Conservation (phyloP, 306 rosid genomes). For the Medicago arabica region DNA sequence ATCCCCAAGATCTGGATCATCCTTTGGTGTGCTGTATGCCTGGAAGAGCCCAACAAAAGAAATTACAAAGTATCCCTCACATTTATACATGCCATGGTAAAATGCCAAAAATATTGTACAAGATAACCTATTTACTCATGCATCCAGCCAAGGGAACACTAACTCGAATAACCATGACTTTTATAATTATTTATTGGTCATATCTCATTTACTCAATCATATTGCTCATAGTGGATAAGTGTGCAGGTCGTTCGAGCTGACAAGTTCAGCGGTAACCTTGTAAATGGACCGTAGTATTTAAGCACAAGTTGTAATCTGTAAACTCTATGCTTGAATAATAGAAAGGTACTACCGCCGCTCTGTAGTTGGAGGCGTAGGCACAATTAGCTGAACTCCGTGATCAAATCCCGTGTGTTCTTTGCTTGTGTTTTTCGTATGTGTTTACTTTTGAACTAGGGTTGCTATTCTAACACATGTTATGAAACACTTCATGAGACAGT, state of each 20-base stretch:
- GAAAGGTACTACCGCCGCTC: too few species aligned
- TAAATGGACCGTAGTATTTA: too few species aligned
- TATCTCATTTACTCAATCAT: neutral
- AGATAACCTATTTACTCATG: slow-evolving; percentile 17
- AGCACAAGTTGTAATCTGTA: too few species aligned
- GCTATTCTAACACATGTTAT: slow-evolving; percentile 16
- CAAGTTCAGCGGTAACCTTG: too few species aligned
- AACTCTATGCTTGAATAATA: too few species aligned
- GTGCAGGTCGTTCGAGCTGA: too few species aligned
- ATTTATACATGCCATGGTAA: slow-evolving; percentile 27
- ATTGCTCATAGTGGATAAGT: too few species aligned
- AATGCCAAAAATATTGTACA: slow-evolving; percentile 15
- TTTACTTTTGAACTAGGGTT: too few species aligned
- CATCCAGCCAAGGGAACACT: slow-evolving; percentile 9
- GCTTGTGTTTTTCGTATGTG: too few species aligned
- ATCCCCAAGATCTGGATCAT: slow-evolving; percentile 69
- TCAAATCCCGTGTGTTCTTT: too few species aligned
- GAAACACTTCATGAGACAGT: slow-evolving; percentile 24
- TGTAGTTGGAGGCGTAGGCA: too few species aligned
- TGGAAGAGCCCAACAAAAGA: slow-evolving; percentile 49
- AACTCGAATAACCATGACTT: slow-evolving; percentile 23
- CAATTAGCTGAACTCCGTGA: too few species aligned
- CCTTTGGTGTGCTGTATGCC: slow-evolving; percentile 94
- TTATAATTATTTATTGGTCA: neutral
- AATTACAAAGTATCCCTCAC: slow-evolving; percentile 27